phyloP scores from a whole-genome alignment of 2,329 filamentous ascomycete species.

The Colletotrichum sp. region DNA sequence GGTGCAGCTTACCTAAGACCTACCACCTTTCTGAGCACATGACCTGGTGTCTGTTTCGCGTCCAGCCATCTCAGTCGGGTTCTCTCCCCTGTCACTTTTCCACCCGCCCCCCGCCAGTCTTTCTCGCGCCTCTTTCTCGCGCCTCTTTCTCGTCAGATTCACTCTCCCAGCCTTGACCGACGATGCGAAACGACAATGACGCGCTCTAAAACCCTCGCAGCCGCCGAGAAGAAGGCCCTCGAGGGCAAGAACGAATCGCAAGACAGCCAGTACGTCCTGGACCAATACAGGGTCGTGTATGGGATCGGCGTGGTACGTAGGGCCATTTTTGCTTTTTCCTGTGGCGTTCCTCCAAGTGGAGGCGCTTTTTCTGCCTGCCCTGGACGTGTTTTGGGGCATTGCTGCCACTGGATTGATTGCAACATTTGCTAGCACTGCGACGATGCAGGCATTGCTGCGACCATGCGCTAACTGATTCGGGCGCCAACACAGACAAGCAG shows the following conservation, averaged over 20 bases:
- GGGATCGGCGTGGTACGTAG: conserved; percentile 44
- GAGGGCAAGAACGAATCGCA: conserved; percentile 43
- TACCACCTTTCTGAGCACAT: background rate
- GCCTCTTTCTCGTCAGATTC: background rate
- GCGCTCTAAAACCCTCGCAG: conserved; percentile 28
- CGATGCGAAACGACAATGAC: conserved; percentile 29
- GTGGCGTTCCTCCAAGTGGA: conserved; percentile 10
- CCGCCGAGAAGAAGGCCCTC: conserved; percentile 30
- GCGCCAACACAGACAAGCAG: conserved; percentile 16
- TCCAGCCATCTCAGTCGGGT: background rate
- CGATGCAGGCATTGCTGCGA: conserved; percentile 6
- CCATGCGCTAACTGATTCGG: conserved; percentile 14
- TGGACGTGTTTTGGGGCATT: conserved; percentile 2
- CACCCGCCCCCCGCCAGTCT: background rate
- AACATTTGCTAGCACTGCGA: conserved; percentile 5
- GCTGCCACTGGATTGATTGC: conserved; percentile 1
- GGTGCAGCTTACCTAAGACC: background rate
- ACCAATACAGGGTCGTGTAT: conserved; percentile 41
- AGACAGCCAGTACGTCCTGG: conserved; percentile 48
- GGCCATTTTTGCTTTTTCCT: conserved; percentile 8
- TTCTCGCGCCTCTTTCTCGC: background rate
- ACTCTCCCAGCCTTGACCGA: background rate
- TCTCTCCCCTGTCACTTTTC: background rate
- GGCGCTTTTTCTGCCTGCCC: background rate
- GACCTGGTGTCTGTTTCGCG: background rate